Conservation (phyloP, 768 basidiomycete genomes). For the Auriculariales sp. region DNA sequence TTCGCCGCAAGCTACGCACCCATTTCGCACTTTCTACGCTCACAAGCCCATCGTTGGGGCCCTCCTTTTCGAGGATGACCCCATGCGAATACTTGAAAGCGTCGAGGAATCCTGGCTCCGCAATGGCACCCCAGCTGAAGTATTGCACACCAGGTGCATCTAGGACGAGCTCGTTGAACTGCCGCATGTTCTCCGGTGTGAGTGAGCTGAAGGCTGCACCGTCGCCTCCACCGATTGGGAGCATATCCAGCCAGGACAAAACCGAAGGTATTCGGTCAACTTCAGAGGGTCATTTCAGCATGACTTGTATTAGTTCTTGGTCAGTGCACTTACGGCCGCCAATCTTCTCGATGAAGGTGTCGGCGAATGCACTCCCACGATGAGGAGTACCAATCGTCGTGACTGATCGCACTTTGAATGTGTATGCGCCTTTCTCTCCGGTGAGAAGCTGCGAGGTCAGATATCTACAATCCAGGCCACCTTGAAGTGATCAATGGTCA, state of each 20-base stretch:
- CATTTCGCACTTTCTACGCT: constrained; percentile 77
- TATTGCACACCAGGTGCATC: constrained; percentile 71
- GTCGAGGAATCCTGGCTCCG: constrained; percentile 81
- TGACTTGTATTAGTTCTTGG: background rate
- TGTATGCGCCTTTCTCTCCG: no score
- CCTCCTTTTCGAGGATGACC: constrained; percentile 74
- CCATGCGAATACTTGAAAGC: constrained; percentile 74
- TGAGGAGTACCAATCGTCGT: constrained; percentile 96
- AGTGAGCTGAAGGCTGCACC: constrained; percentile 87
- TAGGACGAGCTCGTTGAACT: constrained; percentile 78
- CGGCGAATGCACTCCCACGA: constrained; percentile 84
- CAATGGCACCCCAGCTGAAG: constrained; percentile 90
- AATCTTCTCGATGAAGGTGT: constrained; percentile 71
- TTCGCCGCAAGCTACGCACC: constrained; percentile 23
- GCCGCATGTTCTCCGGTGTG: constrained; percentile 69
- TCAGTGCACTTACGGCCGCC: constrained; percentile 22
- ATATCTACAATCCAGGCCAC: constrained; percentile 84
- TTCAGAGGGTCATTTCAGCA: constrained; percentile 21
- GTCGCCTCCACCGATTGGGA: constrained; percentile 88
- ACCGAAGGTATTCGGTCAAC: constrained; percentile 24
- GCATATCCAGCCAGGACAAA: constrained; percentile 44
- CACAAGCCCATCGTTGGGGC: constrained; percentile 90
- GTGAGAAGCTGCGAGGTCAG: constrained; percentile 72
- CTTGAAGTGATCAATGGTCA: constrained; percentile 25
- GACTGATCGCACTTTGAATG: constrained; percentile 70